Evolutionary conservation across 495 filamentous ascomycete species (phyloP), one percentile per base, ranked within the genome.

Genomic region (Xylaria grammica): DNA sequence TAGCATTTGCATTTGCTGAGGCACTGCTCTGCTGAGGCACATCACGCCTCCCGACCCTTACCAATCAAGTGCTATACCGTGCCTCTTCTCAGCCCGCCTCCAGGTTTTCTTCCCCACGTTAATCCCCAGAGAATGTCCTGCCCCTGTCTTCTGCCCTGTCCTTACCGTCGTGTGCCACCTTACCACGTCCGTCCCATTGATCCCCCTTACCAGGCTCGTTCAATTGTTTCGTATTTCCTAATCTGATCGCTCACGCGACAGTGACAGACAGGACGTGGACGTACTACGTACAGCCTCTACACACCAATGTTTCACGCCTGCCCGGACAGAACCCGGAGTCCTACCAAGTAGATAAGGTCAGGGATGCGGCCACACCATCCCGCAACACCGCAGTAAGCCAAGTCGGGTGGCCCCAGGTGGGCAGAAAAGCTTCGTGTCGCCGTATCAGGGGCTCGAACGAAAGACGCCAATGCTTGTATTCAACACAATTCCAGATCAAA

Each of bases 71-170:
- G 32, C 11, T 36, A 11, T 36, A 36, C 32, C 32, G 2, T 44
- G 20, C 59, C 58, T 51, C 59, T 11, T 53, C 26, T 45, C 34
- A 44, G 36, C 38, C 27, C 26, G 22, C 42, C 38, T 52, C 60
- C 34, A 26, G 36, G 29, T 63, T 54, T 36, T 52, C 48, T 55
- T 36, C 60, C 60, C 60, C 46, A 53, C 49, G 60, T 42, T 51
- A 50, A 30, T 44, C 60, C 38, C 49, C 34, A 42, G 49, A 54
- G 26, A 26, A 45, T 20, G 24, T 2, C 36, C 36, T 17, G 20
- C 36, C 60, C 60, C 49, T 49, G 60, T 17, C 60, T 5, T 52
- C 46, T 34, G 20, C 60, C 60, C 49, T 49, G 60, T 17, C 60
- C 13, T 52, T 32, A 32, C 19, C 19, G 60, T 61, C 58, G 45